Evolutionary conservation across 2,329 filamentous ascomycete species (phyloP).

Genomic region (Beauveria bassiana): DNA sequence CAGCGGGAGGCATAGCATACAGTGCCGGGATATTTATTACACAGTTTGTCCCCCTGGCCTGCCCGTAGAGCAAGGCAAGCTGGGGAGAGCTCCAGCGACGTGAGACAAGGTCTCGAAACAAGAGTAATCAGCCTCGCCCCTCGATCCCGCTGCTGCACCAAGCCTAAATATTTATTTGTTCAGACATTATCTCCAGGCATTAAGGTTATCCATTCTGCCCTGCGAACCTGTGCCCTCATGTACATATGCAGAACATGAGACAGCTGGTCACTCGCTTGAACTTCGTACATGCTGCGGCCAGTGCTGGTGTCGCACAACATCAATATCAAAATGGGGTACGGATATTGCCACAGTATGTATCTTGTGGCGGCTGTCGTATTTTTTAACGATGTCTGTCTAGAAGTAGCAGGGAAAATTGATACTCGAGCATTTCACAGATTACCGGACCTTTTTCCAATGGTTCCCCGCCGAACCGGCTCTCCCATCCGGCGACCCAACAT

Average conservation of each 20-base stretch:
- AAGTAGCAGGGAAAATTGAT: neutral
- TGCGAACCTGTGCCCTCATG: neutral
- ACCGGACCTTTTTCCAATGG: neutral
- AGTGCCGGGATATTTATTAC: neutral
- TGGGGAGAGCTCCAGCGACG: conserved; percentile 1
- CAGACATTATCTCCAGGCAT: neutral
- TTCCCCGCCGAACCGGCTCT: neutral
- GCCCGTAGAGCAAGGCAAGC: neutral
- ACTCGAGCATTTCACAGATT: neutral
- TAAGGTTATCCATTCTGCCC: neutral
- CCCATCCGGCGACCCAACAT: neutral
- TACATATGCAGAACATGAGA: conserved; percentile 1
- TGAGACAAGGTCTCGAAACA: conserved; percentile 11
- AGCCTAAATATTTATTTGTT: neutral
- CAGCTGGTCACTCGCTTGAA: neutral
- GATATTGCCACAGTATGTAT: neutral
- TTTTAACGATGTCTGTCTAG: no score
- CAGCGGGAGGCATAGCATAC: neutral
- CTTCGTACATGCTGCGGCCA: neutral
- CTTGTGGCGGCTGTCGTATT: neutral
- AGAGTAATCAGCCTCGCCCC: conserved; percentile 1
- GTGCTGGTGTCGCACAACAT: neutral
- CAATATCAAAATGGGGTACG: neutral
- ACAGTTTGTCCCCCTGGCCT: neutral
- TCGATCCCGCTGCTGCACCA: neutral